Evolutionary conservation across 148 eudicot genomes (phyloP).

Genomic region (Pouteria glomerata): DNA sequence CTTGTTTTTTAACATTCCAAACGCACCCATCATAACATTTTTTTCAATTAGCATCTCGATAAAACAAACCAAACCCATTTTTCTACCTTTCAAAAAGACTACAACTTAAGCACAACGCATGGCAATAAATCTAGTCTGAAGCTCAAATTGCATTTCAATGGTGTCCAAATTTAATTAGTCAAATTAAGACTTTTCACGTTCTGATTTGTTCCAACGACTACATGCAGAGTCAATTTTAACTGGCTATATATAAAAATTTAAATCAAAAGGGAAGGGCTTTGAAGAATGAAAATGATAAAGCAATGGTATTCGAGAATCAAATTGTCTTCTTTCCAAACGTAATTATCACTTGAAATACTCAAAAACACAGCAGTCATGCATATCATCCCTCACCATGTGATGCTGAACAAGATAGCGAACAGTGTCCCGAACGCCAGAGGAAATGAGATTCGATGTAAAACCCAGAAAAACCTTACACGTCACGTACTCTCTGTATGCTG

Average conservation of each 20-base stretch:
- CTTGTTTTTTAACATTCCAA: no score
- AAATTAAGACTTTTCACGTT: not conserved
- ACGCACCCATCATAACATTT: no score
- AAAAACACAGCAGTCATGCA: not conserved
- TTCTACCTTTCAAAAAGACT: no score
- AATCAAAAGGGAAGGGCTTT: not conserved
- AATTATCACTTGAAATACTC: not conserved
- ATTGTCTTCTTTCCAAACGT: not conserved
- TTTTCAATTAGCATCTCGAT: no score
- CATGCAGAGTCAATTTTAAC: not conserved
- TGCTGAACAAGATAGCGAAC: constrained; percentile 86
- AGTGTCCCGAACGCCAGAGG: constrained; percentile 82
- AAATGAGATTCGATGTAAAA: constrained; percentile 88
- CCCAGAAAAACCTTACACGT: constrained; percentile 88
- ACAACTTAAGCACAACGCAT: no score
- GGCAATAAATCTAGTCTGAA: not conserved
- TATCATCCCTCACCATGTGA: constrained; percentile 62
- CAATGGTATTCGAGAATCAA: not conserved
- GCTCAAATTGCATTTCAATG: not conserved
- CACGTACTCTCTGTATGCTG: constrained; percentile 52
- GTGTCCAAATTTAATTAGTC: not conserved
- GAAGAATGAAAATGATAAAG: not conserved
- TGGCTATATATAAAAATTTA: not conserved
- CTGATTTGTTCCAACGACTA: not conserved
- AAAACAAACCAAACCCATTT: not conserved